These are phyloP conservation scores for Carex scoparia DNA, from an alignment of 176 grass and related monocot genomes.

Conservation along the genomic window DNA sequence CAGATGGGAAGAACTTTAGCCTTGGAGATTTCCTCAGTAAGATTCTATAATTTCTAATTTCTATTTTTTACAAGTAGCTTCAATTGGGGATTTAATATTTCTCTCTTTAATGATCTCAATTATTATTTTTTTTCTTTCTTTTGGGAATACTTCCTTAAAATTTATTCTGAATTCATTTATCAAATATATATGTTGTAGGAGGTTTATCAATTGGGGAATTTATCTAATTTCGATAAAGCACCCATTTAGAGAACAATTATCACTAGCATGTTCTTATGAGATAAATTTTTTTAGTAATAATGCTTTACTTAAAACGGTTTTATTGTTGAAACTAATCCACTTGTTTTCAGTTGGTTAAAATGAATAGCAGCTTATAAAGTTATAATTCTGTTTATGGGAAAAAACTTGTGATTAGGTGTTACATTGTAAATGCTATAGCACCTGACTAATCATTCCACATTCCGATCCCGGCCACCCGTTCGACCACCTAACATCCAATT, in stretches of 20 bases:
- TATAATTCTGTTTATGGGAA: background rate
- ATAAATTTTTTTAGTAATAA: background rate
- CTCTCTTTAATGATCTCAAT: background rate
- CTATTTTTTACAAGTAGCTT: background rate
- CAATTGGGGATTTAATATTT: background rate
- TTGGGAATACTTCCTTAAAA: background rate
- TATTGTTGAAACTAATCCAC: background rate
- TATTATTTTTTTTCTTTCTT: background rate
- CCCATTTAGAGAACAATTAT: no score
- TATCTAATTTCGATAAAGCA: background rate
- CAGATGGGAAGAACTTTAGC: constrained; percentile 72
- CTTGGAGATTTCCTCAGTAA: constrained; percentile 99
- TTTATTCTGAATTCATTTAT: background rate
- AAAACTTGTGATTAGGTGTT: background rate
- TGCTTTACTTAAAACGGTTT: background rate
- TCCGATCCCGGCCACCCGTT: background rate
- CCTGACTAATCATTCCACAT: background rate
- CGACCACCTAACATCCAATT: background rate
- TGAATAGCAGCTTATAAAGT: background rate
- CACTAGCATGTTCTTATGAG: background rate
- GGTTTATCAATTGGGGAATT: background rate
- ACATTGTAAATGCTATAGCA: background rate
- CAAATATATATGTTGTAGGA: background rate
- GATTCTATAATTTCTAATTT: constrained; percentile 9
- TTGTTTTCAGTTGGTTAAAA: background rate